These are phyloP conservation scores for Pythium sukuiense DNA, from an alignment of 352 stramenopile genomes.

Conservation along the genomic window DNA sequence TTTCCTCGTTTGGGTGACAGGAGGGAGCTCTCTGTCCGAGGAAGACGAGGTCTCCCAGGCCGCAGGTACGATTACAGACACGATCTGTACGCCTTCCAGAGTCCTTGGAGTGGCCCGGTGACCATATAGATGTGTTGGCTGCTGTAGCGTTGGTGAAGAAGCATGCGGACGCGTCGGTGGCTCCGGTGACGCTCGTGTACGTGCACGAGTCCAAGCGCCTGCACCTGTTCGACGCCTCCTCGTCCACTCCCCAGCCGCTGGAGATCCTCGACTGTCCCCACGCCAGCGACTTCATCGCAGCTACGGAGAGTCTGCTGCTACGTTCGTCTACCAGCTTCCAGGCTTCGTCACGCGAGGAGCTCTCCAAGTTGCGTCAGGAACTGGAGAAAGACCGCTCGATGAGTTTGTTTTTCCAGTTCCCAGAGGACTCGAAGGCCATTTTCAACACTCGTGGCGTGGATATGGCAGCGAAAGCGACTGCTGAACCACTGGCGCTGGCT, in stretches of 20 bases:
- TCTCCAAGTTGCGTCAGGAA: conserved; percentile 3
- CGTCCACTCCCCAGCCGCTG: conserved; percentile 20
- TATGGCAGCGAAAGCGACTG: conserved; percentile 9
- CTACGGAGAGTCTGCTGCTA: conserved; percentile 34
- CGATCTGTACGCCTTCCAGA: too few species aligned
- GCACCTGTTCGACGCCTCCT: conserved; percentile 17
- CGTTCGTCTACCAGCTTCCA: conserved; percentile 43
- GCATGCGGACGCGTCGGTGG: not conserved
- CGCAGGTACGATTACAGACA: not conserved
- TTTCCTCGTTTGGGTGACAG: conserved; percentile 28
- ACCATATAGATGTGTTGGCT: not conserved
- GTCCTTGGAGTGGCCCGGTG: too few species aligned
- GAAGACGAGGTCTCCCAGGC: conserved; percentile 14
- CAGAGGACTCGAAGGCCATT: conserved; percentile 25
- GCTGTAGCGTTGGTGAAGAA: not conserved
- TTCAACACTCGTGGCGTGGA: conserved; percentile 38
- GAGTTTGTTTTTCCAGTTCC: conserved; percentile 42
- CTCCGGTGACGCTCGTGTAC: conserved; percentile 28
- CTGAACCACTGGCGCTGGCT: conserved; percentile 17
- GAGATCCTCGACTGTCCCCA: conserved; percentile 44
- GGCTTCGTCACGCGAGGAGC: conserved; percentile 17
- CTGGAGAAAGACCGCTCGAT: conserved; percentile 26
- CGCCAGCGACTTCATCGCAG: conserved; percentile 46
- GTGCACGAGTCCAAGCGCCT: conserved; percentile 21
- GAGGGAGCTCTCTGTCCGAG: not conserved